Percentiles rank a stretch among this genome's conserved stretches.
Evolutionary conservation across 1,139 yeast species (phyloP).

Genomic region (Martiniozyma asiatica): DNA sequence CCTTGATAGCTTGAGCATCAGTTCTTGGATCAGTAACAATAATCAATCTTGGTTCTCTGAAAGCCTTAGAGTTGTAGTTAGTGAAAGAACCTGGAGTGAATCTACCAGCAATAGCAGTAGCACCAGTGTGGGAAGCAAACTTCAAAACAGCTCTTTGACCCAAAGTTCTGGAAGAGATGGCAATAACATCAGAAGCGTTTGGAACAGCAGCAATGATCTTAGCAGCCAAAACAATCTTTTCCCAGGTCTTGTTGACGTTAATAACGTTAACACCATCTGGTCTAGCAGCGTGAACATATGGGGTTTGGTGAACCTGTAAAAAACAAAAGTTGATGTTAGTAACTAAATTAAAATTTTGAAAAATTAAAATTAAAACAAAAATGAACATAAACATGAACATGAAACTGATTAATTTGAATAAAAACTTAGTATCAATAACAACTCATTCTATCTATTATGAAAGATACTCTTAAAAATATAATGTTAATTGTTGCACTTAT

Average conservation of each 20-base stretch:
- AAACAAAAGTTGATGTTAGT: constrained; percentile 12
- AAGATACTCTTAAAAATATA: too few species aligned
- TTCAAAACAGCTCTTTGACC: constrained; percentile 99
- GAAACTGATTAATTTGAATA: too few species aligned
- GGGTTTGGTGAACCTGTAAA: constrained; percentile 88
- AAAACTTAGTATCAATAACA: too few species aligned
- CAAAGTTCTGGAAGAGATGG: constrained; percentile 97
- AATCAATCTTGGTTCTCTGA: constrained; percentile 99
- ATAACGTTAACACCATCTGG: constrained; percentile 99
- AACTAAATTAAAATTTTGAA: too few species aligned
- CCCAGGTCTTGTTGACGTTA: constrained; percentile 99
- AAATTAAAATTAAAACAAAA: too few species aligned
- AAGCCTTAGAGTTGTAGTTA: constrained; percentile 99
- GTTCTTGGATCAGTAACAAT: constrained; percentile 99
- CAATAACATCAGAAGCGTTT: constrained; percentile 96
- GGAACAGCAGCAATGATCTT: constrained; percentile 99
- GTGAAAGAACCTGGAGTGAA: constrained; percentile 99
- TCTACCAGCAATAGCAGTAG: constrained; percentile 99
- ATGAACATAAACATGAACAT: too few species aligned
- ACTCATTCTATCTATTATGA: too few species aligned
- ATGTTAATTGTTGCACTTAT: neutral
- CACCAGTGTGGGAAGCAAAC: constrained; percentile 99
- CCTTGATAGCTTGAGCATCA: constrained; percentile 99
- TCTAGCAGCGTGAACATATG: constrained; percentile 98
- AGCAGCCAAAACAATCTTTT: constrained; percentile 98